Evolutionary conservation across 1,284 basidiomycete genomes (phyloP).

Genomic region (Irpex sp.): DNA sequence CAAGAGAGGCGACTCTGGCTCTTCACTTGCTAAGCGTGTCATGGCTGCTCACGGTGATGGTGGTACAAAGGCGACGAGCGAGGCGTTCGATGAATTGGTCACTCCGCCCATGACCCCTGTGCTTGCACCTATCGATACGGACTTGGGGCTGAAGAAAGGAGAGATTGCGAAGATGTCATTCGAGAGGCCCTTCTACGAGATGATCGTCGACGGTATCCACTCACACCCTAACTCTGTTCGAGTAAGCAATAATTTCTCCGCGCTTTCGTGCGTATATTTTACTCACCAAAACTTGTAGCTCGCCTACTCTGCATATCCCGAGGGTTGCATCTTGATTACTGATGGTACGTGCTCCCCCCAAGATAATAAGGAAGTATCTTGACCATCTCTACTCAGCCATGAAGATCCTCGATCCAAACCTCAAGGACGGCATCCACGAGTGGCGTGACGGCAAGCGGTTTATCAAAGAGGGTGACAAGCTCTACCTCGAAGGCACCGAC

Average conservation of each 20-base stretch:
- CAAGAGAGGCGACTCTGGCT: constrained; percentile 8
- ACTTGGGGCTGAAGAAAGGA: constrained; percentile 32
- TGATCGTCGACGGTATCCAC: constrained; percentile 91
- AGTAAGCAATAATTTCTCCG: constrained; percentile 37
- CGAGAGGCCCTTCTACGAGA: constrained; percentile 78
- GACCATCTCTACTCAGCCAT: constrained; percentile 48
- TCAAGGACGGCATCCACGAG: constrained; percentile 80
- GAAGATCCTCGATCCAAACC: constrained; percentile 82
- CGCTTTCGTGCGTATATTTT: constrained; percentile 1
- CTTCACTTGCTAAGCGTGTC: constrained; percentile 20
- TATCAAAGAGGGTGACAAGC: constrained; percentile 76
- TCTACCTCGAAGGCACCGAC: constrained; percentile 81
- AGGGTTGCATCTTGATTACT: constrained; percentile 85
- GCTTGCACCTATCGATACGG: constrained; percentile 20
- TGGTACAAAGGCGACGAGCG: constrained; percentile 37
- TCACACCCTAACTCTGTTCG: constrained; percentile 88
- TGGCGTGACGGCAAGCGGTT: constrained; percentile 83
- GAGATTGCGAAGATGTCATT: constrained; percentile 37
- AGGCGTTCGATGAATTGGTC: constrained; percentile 61
- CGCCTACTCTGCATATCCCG: constrained; percentile 79
- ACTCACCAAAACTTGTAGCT: constrained; percentile 41
- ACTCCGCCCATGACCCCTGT: constrained; percentile 61
- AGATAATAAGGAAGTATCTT: not conserved
- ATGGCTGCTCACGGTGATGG: constrained; percentile 17
- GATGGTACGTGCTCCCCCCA: constrained; percentile 54